These are phyloP conservation scores for Sporothrix mexicana DNA, from an alignment of 2,329 filamentous ascomycete genomes.

Conservation along the genomic window DNA sequence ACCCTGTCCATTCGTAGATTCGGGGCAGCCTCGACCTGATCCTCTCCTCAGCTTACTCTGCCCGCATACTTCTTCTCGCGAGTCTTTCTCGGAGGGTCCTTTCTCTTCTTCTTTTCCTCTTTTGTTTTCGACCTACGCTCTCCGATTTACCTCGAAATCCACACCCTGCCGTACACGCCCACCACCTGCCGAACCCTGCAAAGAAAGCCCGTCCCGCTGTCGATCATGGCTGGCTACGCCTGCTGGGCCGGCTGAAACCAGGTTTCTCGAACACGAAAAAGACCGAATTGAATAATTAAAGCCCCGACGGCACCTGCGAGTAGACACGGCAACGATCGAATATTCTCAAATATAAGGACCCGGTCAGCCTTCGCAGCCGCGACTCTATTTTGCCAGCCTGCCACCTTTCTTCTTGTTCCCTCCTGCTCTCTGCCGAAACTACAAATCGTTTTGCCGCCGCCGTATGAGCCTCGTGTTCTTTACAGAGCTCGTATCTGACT, in stretches of 20 bases:
- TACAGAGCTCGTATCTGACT: background rate
- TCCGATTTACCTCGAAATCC: background rate
- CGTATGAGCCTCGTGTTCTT: background rate
- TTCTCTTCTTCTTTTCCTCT: background rate
- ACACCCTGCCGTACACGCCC: background rate
- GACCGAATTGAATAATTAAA: conserved; percentile 24
- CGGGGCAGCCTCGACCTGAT: conserved; percentile 17
- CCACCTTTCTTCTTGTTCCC: background rate
- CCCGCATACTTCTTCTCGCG: background rate
- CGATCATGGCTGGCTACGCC: conserved; percentile 28
- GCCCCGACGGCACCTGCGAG: background rate
- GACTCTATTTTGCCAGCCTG: conserved; percentile 28
- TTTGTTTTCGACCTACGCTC: background rate
- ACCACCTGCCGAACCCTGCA: conserved; percentile 11
- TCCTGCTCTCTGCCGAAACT: background rate
- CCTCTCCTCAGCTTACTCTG: background rate
- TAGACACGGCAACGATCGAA: conserved; percentile 27
- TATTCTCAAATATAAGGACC: conserved; percentile 19
- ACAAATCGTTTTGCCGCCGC: background rate
- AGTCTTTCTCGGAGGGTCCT: background rate
- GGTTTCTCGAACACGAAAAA: conserved; percentile 28
- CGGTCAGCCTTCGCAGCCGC: conserved; percentile 11
- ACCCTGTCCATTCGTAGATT: background rate
- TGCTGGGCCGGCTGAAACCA: conserved; percentile 33
- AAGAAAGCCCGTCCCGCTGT: conserved; percentile 24